Evolutionary conservation across 768 basidiomycete genomes (phyloP), one percentile per base, ranked within the genome.

Genomic region (Trametes punicea): DNA sequence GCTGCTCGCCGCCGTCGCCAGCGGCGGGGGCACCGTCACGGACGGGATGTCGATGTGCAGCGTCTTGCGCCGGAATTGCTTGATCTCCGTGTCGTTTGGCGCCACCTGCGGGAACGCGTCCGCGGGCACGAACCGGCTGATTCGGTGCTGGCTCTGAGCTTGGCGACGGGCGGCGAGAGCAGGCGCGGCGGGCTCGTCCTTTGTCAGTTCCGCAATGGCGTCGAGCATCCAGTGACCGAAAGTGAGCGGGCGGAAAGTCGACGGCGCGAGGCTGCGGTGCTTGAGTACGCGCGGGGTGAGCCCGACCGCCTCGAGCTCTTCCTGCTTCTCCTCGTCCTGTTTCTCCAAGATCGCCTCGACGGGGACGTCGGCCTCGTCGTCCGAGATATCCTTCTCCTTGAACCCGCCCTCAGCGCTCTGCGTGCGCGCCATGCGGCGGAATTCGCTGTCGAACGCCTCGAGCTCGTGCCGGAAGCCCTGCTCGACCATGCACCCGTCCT

Each of bases 141-240:
- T 56, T 34, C 60, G 66, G 29, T 64, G 57, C 20, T 63, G 38
- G 27, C 64, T 56, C 21, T 63, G 38, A 8, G 48, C 36, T 6
- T 69, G 65, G 25, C 66, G 66, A 26, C 55, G 55, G 18, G 67
- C 61, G 10, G 67, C 68, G 7, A 66, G 23, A 16, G 67, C 62
- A 3, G 68, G 64, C 9, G 61, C 64, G 26, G 48, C 56, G 2
- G 62, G 53, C 29, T 60, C 56, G 3, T 70, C 63, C 48, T 69
- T 71, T 0, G 84, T 84, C 18, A 90, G 71, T 44, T 88, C 88
- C 0, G 82, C 77, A 31, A 92, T 77, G 54, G 79, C 89, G 33
- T 93, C 88, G 55, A 90, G 81, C 90, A 91, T 90, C 90, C 90
- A 92, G 60, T 82, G 82, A n/a, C 85, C 84, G 21, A 87, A 72